phyloP scores from a whole-genome alignment of 305 asterid species.

The Fraxinus nigra region DNA sequence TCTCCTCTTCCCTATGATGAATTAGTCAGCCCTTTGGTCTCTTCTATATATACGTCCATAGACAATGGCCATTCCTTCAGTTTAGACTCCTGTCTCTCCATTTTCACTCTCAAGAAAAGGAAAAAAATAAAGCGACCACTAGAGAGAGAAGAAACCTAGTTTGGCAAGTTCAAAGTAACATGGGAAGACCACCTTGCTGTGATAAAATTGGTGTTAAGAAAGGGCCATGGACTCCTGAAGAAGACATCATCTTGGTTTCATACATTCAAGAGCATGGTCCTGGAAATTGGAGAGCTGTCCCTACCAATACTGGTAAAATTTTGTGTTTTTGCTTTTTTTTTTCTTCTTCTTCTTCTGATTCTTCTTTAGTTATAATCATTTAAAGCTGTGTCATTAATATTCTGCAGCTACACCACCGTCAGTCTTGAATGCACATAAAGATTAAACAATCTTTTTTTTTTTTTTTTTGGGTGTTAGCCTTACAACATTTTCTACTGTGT shows the following conservation, averaged over 20 bases:
- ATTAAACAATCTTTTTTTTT: not conserved
- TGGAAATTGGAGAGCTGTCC: constrained; percentile 78
- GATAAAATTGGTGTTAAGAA: constrained; percentile 71
- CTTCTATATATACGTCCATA: constrained; percentile 41
- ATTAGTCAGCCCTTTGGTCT: constrained; percentile 52
- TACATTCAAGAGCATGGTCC: constrained; percentile 82
- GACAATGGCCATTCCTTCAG: constrained; percentile 38
- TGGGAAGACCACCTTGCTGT: constrained; percentile 85
- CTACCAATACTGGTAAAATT: constrained; percentile 59
- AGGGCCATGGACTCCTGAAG: constrained; percentile 91
- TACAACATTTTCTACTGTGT: not conserved
- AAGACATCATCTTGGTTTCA: constrained; percentile 65
- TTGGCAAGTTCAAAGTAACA: constrained; percentile 8
- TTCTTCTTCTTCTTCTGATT: not conserved
- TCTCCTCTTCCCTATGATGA: constrained; percentile 2
- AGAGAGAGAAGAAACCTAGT: not conserved
- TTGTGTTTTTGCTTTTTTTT: not conserved
- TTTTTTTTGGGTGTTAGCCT: not conserved
- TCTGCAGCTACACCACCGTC: constrained; percentile 31
- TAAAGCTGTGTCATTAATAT: constrained; percentile 44
- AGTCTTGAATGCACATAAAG: constrained; percentile 24
- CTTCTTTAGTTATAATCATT: constrained; percentile 35
- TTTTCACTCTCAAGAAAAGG: not conserved
- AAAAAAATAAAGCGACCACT: not conserved
- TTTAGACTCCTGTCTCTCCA: constrained; percentile 41